Conservation (phyloP, 75 land plant genomes). For the Azolla pinnata region DNA sequence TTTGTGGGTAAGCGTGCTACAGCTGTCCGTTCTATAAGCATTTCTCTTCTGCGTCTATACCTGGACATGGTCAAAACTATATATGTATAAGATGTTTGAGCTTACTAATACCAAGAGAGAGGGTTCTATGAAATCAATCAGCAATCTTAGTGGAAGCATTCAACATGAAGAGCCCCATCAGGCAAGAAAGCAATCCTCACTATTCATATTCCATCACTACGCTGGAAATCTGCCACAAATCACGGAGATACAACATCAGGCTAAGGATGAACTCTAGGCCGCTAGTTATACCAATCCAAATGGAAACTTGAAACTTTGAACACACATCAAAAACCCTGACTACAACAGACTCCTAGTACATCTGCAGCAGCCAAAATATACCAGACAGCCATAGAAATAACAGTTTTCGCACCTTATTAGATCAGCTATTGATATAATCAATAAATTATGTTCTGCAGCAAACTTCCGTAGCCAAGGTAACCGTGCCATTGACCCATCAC, state of each 20-base stretch:
- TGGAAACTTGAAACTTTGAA: background rate
- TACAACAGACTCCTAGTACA: background rate
- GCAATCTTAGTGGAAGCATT: too few relatives aligned
- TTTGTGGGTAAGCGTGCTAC: slow-evolving; percentile 63
- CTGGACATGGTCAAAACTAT: slow-evolving; percentile 32
- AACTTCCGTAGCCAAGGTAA: slow-evolving; percentile 76
- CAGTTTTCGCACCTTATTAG: slow-evolving; percentile 80
- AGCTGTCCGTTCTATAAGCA: slow-evolving; percentile 54
- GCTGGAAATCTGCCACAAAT: too few relatives aligned
- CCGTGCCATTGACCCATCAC: slow-evolving; percentile 95
- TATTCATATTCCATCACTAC: too few relatives aligned
- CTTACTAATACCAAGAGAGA: too few relatives aligned
- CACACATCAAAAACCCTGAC: too few relatives aligned
- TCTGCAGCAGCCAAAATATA: background rate
- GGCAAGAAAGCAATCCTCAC: too few relatives aligned
- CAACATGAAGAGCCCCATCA: too few relatives aligned
- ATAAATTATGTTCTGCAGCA: slow-evolving; percentile 60
- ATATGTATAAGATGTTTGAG: too few relatives aligned
- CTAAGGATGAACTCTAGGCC: too few relatives aligned
- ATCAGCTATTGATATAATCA: slow-evolving; percentile 89
- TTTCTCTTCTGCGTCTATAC: slow-evolving; percentile 72
- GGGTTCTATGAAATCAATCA: too few relatives aligned
- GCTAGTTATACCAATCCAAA: background rate
- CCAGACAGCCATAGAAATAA: background rate
- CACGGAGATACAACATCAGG: too few relatives aligned